These are phyloP conservation scores for Coniochaeta ligniaria DNA, from an alignment of 2,329 filamentous ascomycete species.

Conservation along the genomic window DNA sequence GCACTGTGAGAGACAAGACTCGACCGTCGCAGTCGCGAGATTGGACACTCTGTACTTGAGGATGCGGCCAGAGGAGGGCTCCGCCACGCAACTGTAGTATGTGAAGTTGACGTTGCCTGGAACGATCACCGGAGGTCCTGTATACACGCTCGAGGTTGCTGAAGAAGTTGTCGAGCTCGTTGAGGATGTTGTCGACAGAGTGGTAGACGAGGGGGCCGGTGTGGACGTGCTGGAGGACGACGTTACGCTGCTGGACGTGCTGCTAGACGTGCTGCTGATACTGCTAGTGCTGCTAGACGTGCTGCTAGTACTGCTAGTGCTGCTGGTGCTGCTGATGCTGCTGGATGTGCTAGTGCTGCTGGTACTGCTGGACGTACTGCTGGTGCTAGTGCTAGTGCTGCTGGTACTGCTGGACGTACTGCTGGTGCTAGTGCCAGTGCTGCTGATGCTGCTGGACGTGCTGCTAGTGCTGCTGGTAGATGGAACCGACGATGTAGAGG, in stretches of 20 bases:
- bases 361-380: no score
- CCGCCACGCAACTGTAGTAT: not conserved
- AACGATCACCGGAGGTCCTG: not conserved
- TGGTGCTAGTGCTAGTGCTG: no score
- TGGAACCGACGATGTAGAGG: not conserved
- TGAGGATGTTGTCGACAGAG: not conserved
- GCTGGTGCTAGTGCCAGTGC: no score
- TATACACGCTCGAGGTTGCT: not conserved
- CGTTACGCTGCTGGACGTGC: not conserved
- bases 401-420: no score
- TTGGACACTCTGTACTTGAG: not conserved
- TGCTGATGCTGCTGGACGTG: no score
- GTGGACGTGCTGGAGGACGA: not conserved
- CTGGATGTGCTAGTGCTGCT: not conserved
- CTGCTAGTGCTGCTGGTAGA: no score
- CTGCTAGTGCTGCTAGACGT: not conserved
- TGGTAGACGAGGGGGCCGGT: not conserved
- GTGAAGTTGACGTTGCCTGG: conserved; percentile 4
- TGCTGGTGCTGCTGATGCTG: not conserved
- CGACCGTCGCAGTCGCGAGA: conserved; percentile 2
- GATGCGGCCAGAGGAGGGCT: conserved; percentile 1
- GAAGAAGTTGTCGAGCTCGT: not conserved
- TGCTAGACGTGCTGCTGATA: not conserved
- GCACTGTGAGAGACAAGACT: conserved; percentile 8
- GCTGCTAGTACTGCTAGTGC: not conserved